phyloP scores from a whole-genome alignment of 768 basidiomycete genomes.

The Naganishia kalamii region DNA sequence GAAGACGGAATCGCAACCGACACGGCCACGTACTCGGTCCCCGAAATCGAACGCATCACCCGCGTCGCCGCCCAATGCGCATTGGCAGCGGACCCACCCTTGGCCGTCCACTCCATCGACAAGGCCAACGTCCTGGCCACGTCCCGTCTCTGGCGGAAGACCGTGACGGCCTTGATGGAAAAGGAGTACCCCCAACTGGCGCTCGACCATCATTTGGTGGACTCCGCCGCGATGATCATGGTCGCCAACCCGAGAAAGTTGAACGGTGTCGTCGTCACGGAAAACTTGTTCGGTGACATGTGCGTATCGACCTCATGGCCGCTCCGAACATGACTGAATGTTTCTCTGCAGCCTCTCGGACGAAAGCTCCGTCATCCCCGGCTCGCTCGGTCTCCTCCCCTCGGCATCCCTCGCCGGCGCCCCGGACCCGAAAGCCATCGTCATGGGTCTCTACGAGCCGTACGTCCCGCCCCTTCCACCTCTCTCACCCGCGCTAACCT shows the following conservation, averaged over 20 bases:
- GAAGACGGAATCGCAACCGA: constrained; percentile 71
- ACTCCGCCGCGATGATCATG: constrained; percentile 93
- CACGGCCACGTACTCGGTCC: constrained; percentile 83
- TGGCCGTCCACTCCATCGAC: constrained; percentile 87
- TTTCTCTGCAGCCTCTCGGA: constrained; percentile 69
- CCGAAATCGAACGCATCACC: constrained; percentile 89
- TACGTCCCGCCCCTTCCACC: constrained; percentile 14
- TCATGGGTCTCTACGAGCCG: constrained; percentile 88
- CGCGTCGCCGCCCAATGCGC: constrained; percentile 93
- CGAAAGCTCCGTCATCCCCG: constrained; percentile 93
- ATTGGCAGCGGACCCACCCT: constrained; percentile 69
- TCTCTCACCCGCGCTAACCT: not conserved
- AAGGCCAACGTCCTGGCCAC: constrained; percentile 98
- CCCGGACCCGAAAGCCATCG: constrained; percentile 66
- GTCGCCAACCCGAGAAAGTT: constrained; percentile 81
- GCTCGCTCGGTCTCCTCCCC: constrained; percentile 89
- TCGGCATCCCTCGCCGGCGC: constrained; percentile 93
- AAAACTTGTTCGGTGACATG: constrained; percentile 97
- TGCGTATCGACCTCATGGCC: constrained; percentile 50
- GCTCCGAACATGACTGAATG: not conserved
- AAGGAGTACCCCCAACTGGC: constrained; percentile 82
- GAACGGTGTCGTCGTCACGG: constrained; percentile 90
- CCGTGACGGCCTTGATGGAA: constrained; percentile 74
- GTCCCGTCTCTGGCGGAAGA: constrained; percentile 87
- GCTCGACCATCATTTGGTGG: constrained; percentile 86